These are phyloP conservation scores for Irpex rosettiformis DNA, from an alignment of 1,284 basidiomycete genomes.

Conservation along the genomic window DNA sequence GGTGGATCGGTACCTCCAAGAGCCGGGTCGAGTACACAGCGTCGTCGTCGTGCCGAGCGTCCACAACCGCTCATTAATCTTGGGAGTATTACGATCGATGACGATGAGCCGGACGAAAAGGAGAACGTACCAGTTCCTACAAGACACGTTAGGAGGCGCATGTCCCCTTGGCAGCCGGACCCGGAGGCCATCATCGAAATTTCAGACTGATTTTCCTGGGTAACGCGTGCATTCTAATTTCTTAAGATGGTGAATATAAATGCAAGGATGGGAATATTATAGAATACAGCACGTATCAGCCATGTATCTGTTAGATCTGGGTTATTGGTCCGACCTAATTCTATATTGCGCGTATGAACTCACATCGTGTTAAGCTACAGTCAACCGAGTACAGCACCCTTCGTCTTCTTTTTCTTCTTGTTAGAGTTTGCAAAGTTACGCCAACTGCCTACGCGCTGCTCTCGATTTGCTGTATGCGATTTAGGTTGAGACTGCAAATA, in stretches of 20 bases:
- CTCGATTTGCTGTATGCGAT: slow-evolving; percentile 55
- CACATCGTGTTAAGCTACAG: not conserved
- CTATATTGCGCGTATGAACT: not conserved
- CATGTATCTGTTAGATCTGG: not conserved
- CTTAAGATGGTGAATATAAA: too few species aligned
- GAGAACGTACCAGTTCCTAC: slow-evolving; percentile 57
- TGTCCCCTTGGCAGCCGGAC: not conserved
- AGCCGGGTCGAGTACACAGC: not conserved
- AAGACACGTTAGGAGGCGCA: slow-evolving; percentile 48
- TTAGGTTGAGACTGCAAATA: too few species aligned
- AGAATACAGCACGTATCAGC: not conserved
- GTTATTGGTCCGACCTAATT: not conserved
- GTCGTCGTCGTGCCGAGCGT: not conserved
- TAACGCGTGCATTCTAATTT: too few species aligned
- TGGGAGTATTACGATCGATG: slow-evolving; percentile 41
- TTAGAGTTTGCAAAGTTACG: slow-evolving; percentile 55
- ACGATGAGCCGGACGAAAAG: slow-evolving; percentile 54
- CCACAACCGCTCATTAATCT: not conserved
- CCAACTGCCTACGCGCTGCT: slow-evolving; percentile 82
- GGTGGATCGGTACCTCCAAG: too few species aligned
- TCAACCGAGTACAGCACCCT: slow-evolving; percentile 64
- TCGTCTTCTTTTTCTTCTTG: slow-evolving; percentile 74
- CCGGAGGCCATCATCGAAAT: slow-evolving; percentile 12
- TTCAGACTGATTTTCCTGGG: slow-evolving; percentile 24
- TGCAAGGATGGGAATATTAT: not conserved